Evolutionary conservation across 176 grass and related monocot genomes (phyloP), one percentile per base, ranked within the genome.

Genomic region (Oryza nivara): DNA sequence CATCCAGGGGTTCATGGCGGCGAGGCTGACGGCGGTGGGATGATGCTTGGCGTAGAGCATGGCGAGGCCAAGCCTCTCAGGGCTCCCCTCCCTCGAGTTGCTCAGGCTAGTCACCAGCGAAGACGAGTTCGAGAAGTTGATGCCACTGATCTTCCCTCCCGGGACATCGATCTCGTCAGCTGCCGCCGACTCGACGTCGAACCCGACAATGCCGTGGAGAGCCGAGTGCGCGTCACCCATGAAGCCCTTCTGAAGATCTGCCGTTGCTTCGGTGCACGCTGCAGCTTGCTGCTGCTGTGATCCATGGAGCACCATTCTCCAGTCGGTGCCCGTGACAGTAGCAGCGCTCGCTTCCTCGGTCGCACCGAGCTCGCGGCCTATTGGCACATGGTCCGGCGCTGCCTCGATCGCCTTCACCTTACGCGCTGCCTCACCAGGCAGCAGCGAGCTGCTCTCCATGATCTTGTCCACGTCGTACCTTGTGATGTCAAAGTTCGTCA

Each of bases 401-500:
- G 74, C 74, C 49, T 90, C 83, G 1, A 90, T 86, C 12, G 70
- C 72, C 82, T 90, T 94, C 13, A 88, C 77, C 83, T 80, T 99
- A 3, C 83, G 88, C 8, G 91, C 96, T n/a, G 83, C 89, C 34
- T 96, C 89, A 65, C 76, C 88, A 5, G 96, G 88, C 11, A 99
- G 82, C 6, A 99, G 89, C 12, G 86, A 84, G 79, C 68, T 92
- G 56, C 91, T 99, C 15, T 87, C 92, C 92, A 96, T 86, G 71
- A 99, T 99, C 79, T 83, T 92, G 47, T 94, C 89, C 0, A 94
- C 91, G 12, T 96, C 86, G 4, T 99, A 99, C 45, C 93, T 89
- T 3, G 88, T 91, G 69, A 99, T 94, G 51, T 96, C 93, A 23
- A 99, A 99, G 90, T 99, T 99, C 0, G 96, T 99, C 67, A 99